These are phyloP conservation scores for Pezicula radicicola DNA, from an alignment of 2,329 filamentous ascomycete species.

Conservation along the genomic window DNA sequence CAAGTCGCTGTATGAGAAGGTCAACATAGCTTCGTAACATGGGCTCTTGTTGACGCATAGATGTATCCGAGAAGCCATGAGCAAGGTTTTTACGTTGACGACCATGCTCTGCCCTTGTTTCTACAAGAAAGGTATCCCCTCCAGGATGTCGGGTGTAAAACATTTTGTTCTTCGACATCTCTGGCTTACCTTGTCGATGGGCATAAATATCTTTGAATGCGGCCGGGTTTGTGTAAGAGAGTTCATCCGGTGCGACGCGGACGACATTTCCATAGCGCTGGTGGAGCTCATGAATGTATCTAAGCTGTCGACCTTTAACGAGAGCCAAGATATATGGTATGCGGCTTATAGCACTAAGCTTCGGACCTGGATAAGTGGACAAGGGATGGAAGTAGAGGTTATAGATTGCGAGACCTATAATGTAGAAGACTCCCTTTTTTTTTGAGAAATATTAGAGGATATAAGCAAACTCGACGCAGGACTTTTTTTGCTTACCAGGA, in stretches of 20 bases:
- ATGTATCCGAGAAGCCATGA: not conserved
- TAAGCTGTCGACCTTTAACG: slow-evolving; percentile 1
- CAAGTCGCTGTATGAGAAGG: not conserved
- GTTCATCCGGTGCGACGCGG: slow-evolving; percentile 24
- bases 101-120: not conserved
- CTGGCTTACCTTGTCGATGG: not conserved
- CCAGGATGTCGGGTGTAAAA: not conserved
- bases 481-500: too few relatives aligned
- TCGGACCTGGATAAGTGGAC: slow-evolving; percentile 3
- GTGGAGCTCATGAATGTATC: slow-evolving; percentile 7
- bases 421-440: too few relatives aligned
- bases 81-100: not conserved
- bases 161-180: not conserved
- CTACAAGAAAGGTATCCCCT: not conserved
- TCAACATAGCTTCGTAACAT: not conserved
- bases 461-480: too few relatives aligned
- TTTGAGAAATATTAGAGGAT: too few relatives aligned
- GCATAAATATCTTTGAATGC: slow-evolving; percentile 23
- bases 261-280: slow-evolving; percentile 24
- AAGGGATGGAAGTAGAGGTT: slow-evolving; percentile 9
- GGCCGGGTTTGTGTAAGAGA: slow-evolving; percentile 19
- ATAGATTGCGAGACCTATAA: slow-evolving; percentile 2
- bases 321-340: not conserved
- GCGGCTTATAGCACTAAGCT: not conserved
- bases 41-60: not conserved